phyloP scores from a whole-genome alignment of 1,284 basidiomycete species.

The Apiotrichum montevideense region DNA sequence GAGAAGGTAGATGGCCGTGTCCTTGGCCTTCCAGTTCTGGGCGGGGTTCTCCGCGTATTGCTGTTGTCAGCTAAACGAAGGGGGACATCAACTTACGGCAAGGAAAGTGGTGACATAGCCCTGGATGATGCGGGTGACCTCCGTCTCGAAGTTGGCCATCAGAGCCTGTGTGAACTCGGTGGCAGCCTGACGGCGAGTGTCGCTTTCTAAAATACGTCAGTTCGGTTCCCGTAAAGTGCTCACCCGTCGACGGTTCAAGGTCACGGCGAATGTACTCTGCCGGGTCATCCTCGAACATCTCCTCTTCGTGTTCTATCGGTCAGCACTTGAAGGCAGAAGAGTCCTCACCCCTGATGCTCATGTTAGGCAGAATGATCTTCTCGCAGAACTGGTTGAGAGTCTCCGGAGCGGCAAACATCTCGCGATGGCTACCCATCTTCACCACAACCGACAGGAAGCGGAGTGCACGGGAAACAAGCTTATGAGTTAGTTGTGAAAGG shows the following conservation, averaged over 20 bases:
- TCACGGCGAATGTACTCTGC: slow-evolving; percentile 91
- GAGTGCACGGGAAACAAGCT: slow-evolving; percentile 90
- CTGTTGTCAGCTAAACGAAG: slow-evolving; percentile 18
- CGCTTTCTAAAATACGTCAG: slow-evolving; percentile 41
- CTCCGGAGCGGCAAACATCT: slow-evolving; percentile 57
- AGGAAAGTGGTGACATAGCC: slow-evolving; percentile 75
- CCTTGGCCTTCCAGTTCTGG: slow-evolving; percentile 86
- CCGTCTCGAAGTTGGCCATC: slow-evolving; percentile 69
- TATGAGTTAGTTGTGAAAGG: slow-evolving; percentile 31
- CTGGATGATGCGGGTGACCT: slow-evolving; percentile 79
- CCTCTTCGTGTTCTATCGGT: slow-evolving; percentile 68
- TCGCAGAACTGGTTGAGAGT: slow-evolving; percentile 79
- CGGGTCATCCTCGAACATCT: slow-evolving; percentile 96
- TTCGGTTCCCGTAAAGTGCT: no score
- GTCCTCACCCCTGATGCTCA: slow-evolving; percentile 61
- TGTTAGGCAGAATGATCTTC: slow-evolving; percentile 90
- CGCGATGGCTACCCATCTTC: slow-evolving; percentile 69
- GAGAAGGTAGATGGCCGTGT: slow-evolving; percentile 90
- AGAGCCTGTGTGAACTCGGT: slow-evolving; percentile 87
- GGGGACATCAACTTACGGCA: slow-evolving; percentile 48
- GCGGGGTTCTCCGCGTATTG: slow-evolving; percentile 56
- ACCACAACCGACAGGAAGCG: slow-evolving; percentile 90
- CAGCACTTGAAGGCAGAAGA: slow-evolving; percentile 5
- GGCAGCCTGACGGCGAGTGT: slow-evolving; percentile 84
- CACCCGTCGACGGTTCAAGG: slow-evolving; percentile 50